These are phyloP conservation scores for Halteria grandinella DNA, from an alignment of 73 alveolate genomes.

Conservation along the genomic window DNA sequence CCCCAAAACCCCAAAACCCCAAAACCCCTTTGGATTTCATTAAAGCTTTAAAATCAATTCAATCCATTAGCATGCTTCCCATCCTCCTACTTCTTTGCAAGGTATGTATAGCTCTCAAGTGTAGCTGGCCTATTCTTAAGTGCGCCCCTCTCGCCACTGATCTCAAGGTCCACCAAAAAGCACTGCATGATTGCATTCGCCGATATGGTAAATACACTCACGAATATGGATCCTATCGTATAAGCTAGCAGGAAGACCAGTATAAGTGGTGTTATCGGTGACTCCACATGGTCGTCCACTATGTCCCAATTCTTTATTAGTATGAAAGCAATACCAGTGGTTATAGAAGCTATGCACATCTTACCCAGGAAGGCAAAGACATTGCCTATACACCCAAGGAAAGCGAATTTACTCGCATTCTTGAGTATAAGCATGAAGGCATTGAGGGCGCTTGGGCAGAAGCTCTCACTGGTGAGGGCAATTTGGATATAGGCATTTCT, in stretches of 20 bases:
- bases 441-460: constrained; percentile 93
- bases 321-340: constrained; percentile 83
- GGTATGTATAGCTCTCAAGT: constrained; percentile 18
- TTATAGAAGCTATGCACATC: constrained; percentile 78
- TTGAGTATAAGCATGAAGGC: constrained; percentile 86
- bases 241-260: constrained; percentile 73
- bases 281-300: constrained; percentile 65
- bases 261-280: constrained; percentile 86
- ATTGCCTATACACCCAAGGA: constrained; percentile 87
- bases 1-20: no score
- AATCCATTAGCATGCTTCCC: background rate
- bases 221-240: constrained; percentile 75
- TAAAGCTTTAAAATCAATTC: background rate
- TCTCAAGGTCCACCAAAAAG: constrained; percentile 87
- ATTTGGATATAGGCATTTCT: constrained; percentile 95
- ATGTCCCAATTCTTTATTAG: constrained; percentile 72
- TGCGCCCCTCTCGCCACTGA: no score
- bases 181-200: constrained; percentile 85
- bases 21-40: no score
- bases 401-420: constrained; percentile 90
- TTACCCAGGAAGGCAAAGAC: constrained; percentile 90
- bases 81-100: constrained; percentile 1
- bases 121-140: constrained; percentile 50
- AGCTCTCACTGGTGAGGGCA: constrained; percentile 91
- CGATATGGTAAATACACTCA: constrained; percentile 82